Base-by-base conservation (phyloP, 345 rosid genomes). In the Trapa incisa region DNA sequence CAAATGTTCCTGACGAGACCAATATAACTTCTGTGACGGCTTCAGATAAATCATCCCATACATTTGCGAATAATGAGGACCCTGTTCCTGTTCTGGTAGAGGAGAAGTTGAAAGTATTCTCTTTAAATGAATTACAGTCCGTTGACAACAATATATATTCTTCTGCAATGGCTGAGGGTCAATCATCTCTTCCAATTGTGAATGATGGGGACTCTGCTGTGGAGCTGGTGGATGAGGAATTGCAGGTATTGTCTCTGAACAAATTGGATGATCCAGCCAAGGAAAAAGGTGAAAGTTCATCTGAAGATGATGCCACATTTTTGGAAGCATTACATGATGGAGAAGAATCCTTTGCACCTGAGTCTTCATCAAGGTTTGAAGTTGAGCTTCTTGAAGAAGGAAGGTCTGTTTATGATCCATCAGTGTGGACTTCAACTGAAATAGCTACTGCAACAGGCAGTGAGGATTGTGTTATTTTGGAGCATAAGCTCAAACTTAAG, bases 361-460 rank as follows among this genome's bases (percentile, higher is more conserved):
- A 81, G 53, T 17, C 79, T 64, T 70, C 87, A 54, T 64, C 42
- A 62, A 65, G 60, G 61, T 68, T 75, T 66, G 80, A 70, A 74
- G 66, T 81, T 66, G 78, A 78, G 76, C 68, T 72, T 72, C 66
- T 57, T 47, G 61, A 66, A 68, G 53, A 33, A 45, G 84, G 72
- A 67, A 74, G 72, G 75, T 69, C 72, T 72, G 48, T 48, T 32
- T 85, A 89, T 71, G 79, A 83, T 83, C 89, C 95, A 48, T 79
- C 97, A 36, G 66, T 73, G 10, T 94, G 99, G 99, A 85, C 88
- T 57, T 86, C 92, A 15, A 75, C 77, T 82, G 99, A 89, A 71
- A 80, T 89, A 76, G 96, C 84, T 68, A 77, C 84, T 56, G 99
- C 99, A 62, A 81, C 99, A 50, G 99, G 96, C 38, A 80, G 78